Evolutionary conservation across 192 early-diverging fungal genomes (phyloP).

Genomic region (Gamsiella multidivaricata): DNA sequence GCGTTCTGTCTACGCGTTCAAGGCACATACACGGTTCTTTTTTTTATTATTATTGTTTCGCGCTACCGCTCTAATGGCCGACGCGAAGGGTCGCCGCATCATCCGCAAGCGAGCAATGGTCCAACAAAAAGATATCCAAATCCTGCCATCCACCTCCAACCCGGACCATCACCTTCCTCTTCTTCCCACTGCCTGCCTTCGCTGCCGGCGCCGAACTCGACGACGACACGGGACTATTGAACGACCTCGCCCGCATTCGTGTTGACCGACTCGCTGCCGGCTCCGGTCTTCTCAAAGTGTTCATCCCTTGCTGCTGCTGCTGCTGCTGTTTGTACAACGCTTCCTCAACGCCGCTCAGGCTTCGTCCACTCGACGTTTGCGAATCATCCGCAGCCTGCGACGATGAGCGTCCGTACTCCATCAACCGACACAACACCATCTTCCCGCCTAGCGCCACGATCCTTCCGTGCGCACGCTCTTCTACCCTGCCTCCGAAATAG

Average conservation of each 20-base stretch:
- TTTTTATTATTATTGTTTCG: no score
- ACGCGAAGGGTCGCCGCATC: no score
- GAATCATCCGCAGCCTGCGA: conserved; percentile 16
- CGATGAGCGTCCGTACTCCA: conserved; percentile 49
- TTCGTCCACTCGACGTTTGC: conserved; percentile 11
- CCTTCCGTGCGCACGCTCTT: conserved; percentile 32
- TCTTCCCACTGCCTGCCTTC: background rate
- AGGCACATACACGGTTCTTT: no score
- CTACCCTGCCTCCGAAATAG: conserved; percentile 51
- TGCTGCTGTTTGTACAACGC: conserved; percentile 2
- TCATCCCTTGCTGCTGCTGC: conserved; percentile 4
- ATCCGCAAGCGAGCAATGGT: conserved; percentile 16
- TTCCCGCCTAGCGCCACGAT: conserved; percentile 53
- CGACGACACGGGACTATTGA: background rate
- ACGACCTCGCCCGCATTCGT: conserved; percentile 9
- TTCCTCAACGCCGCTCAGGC: conserved; percentile 21
- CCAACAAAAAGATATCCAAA: conserved; percentile 66
- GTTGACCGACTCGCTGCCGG: conserved; percentile 11
- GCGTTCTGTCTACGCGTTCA: no score
- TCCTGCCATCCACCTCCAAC: conserved; percentile 71
- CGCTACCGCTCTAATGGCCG: no score
- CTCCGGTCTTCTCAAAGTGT: conserved; percentile 16
- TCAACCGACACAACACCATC: conserved; percentile 59
- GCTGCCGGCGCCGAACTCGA: background rate
- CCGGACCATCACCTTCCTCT: conserved; percentile 67